A percentile compares a stretch with the other conserved stretches of the same genome.
Evolutionary conservation across 225 moss, liverwort and hornwort genomes (phyloP).

Genomic region (Lunularia cruciata): DNA sequence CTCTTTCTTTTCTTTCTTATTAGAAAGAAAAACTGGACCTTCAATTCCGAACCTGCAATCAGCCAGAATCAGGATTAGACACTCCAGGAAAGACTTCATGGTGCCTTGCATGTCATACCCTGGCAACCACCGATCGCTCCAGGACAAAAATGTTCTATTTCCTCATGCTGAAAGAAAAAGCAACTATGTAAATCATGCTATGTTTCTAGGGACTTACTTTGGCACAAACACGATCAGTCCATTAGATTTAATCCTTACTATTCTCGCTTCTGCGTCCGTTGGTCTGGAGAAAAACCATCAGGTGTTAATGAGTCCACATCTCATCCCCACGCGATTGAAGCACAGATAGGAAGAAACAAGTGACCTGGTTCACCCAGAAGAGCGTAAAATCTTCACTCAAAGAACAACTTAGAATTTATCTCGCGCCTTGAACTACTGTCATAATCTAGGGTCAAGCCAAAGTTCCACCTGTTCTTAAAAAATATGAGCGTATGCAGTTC

Average conservation of each 20-base stretch:
- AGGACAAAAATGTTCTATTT: too few species aligned
- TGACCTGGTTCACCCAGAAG: too few species aligned
- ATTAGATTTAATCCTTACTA: constrained; percentile 85
- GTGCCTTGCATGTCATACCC: too few species aligned
- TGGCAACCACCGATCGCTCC: too few species aligned
- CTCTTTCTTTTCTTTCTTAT: constrained; percentile 47
- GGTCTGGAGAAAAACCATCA: constrained; percentile 51
- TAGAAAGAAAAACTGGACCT: constrained; percentile 79
- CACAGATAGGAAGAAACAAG: too few species aligned
- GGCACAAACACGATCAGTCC: constrained; percentile 93
- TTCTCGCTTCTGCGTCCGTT: constrained; percentile 75
- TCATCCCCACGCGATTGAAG: background rate
- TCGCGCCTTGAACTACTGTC: too few species aligned
- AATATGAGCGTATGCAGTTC: constrained; percentile 97
- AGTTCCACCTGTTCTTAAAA: constrained; percentile 69
- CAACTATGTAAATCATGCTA: too few species aligned
- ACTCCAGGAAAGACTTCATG: too few species aligned
- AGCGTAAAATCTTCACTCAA: too few species aligned
- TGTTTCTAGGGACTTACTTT: constrained; percentile 82
- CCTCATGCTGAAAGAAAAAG: too few species aligned
- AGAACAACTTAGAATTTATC: too few species aligned
- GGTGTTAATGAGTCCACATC: background rate
- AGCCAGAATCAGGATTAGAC: background rate
- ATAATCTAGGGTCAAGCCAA: too few species aligned
- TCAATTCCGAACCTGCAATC: constrained; percentile 87